Percentiles rank a stretch among this genome's conserved stretches.
These are phyloP conservation scores for Martensiomyces pterosporus DNA, from an alignment of 192 early-diverging fungal species.

Conservation along the genomic window DNA sequence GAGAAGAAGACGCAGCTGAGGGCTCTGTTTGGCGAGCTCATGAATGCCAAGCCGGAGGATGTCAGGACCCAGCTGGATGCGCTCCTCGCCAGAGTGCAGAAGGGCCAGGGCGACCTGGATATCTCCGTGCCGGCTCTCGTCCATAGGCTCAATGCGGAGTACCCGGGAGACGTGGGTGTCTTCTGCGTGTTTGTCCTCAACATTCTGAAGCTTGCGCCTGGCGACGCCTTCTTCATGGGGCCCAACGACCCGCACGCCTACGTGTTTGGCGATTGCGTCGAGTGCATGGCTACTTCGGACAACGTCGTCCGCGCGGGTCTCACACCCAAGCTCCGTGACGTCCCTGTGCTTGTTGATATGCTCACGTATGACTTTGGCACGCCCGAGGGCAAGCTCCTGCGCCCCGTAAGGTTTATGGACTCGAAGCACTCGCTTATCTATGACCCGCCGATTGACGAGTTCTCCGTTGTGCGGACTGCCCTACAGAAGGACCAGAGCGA, in stretches of 20 bases:
- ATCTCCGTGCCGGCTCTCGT: constrained; percentile 61
- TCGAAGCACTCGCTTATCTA: constrained; percentile 63
- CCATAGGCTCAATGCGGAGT: constrained; percentile 72
- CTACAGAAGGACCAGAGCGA: constrained; percentile 52
- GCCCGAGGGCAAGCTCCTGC: constrained; percentile 75
- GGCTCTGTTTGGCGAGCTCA: constrained; percentile 58
- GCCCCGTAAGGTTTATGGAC: constrained; percentile 53
- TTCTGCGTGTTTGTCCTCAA: constrained; percentile 90
- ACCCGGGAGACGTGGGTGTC: constrained; percentile 85
- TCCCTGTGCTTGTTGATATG: constrained; percentile 83
- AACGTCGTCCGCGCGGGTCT: constrained; percentile 96
- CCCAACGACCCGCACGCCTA: constrained; percentile 98
- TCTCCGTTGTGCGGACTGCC: constrained; percentile 70
- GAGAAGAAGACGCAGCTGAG: constrained; percentile 49
- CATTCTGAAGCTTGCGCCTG: constrained; percentile 72
- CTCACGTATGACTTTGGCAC: constrained; percentile 85
- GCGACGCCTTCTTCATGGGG: constrained; percentile 90
- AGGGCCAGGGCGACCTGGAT: constrained; percentile 8
- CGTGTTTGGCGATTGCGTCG: constrained; percentile 91
- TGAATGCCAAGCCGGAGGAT: constrained; percentile 45
- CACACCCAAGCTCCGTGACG: constrained; percentile 91
- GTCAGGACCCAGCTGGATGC: constrained; percentile 53
- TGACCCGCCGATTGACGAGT: constrained; percentile 96
- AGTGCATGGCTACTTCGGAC: constrained; percentile 98
- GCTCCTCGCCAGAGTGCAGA: constrained; percentile 54